Evolutionary conservation across 768 basidiomycete genomes (phyloP).

Genomic region (Calocera cornea): DNA sequence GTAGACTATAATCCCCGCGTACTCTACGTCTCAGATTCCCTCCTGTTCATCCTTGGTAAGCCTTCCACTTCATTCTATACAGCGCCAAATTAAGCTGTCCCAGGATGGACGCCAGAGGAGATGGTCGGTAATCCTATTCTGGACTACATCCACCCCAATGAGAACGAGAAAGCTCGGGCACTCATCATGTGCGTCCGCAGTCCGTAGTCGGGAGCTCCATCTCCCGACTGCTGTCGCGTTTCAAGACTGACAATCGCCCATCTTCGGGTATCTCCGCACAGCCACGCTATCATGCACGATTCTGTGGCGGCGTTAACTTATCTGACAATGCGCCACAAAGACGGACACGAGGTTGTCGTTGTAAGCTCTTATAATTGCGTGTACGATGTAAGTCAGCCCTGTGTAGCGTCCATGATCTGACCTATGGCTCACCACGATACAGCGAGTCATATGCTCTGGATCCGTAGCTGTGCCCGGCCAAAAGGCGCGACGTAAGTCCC

Average conservation of each 20-base stretch:
- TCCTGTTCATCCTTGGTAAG: background rate
- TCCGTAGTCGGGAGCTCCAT: background rate
- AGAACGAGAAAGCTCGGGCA: background rate
- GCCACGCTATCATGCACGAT: background rate
- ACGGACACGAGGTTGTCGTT: background rate
- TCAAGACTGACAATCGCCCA: background rate
- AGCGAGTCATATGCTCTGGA: background rate
- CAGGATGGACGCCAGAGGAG: background rate
- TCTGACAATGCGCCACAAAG: constrained; percentile 1
- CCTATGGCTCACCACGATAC: background rate
- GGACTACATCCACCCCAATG: background rate
- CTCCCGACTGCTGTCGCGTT: background rate
- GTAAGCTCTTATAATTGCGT: background rate
- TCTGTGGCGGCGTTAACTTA: background rate
- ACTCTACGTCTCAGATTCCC: background rate
- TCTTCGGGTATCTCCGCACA: background rate
- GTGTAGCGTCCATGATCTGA: background rate
- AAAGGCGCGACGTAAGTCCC: background rate
- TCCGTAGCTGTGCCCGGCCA: background rate
- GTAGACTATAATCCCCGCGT: background rate
- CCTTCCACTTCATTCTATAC: background rate
- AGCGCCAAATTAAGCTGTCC: background rate
- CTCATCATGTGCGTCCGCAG: background rate
- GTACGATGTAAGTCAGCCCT: background rate
- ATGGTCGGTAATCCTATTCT: background rate